Percentiles rank a stretch among this genome's conserved stretches.
Conservation (phyloP, 164 flowering plant genomes). For the Stephania japonica region DNA sequence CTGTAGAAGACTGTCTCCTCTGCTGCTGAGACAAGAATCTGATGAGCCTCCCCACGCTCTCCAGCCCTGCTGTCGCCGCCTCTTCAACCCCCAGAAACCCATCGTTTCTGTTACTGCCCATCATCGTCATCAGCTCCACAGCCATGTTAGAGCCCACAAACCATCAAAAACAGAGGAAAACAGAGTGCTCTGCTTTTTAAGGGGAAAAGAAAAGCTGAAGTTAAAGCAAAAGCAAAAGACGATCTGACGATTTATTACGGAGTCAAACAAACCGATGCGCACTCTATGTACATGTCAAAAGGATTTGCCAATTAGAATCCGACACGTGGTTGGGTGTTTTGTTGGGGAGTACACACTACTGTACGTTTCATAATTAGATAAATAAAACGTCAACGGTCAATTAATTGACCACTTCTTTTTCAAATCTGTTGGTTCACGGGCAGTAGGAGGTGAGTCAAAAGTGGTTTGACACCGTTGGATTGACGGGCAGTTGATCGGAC, state of each 20-base stretch:
- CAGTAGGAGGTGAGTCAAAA: slow-evolving; percentile 10
- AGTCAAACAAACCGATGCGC: slow-evolving; percentile 22
- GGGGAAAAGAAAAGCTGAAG: not conserved
- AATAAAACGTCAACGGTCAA: slow-evolving; percentile 10
- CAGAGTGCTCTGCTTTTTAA: not conserved
- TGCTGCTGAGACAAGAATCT: slow-evolving; percentile 43
- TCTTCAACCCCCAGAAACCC: slow-evolving; percentile 56
- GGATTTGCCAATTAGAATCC: not conserved
- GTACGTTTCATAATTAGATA: not conserved
- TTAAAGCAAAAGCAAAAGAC: slow-evolving; percentile 8
- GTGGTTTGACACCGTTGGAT: not conserved
- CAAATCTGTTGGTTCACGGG: not conserved
- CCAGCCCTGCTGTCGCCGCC: slow-evolving; percentile 77
- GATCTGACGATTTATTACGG: not conserved
- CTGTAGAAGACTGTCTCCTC: slow-evolving; percentile 7
- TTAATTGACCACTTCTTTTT: slow-evolving; percentile 9
- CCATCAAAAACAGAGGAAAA: slow-evolving; percentile 7
- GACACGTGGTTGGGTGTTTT: slow-evolving; percentile 7
- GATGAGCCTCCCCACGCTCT: slow-evolving; percentile 66
- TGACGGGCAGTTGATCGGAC: not conserved
- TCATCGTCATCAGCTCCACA: slow-evolving; percentile 58
- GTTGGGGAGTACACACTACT: not conserved
- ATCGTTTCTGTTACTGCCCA: slow-evolving; percentile 30
- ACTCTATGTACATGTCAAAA: slow-evolving; percentile 18
- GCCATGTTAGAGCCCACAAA: slow-evolving; percentile 40